Conservation (phyloP, 768 basidiomycete genomes). For the Thelephora aurantiotincta region DNA sequence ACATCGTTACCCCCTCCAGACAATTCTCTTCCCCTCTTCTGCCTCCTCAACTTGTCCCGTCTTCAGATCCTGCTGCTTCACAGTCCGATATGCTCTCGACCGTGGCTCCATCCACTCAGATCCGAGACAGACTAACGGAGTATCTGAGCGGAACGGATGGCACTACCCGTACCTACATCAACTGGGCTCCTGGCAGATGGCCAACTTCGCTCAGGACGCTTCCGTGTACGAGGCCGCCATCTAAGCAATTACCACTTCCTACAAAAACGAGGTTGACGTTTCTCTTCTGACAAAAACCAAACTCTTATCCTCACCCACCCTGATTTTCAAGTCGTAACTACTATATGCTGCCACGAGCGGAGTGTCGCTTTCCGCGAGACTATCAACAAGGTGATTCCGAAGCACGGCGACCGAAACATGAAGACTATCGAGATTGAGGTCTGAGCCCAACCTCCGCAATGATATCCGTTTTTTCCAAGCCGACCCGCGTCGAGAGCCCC, state of each 20-base stretch:
- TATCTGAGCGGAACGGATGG: constrained; percentile 8
- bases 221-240: constrained; percentile 53
- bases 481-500: constrained; percentile 20
- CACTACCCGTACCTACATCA: constrained; percentile 16
- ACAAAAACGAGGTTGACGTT: constrained; percentile 38
- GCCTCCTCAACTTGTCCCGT: neutral
- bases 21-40: constrained; percentile 5
- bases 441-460: constrained; percentile 57
- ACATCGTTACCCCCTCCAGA: constrained; percentile 10
- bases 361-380: constrained; percentile 24
- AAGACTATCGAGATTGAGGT: constrained; percentile 29
- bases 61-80: constrained; percentile 15
- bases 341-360: constrained; percentile 28
- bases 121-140: constrained; percentile 3
- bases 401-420: constrained; percentile 15
- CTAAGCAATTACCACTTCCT: constrained; percentile 31
- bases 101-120: constrained; percentile 11
- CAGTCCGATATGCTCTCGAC: constrained; percentile 14
- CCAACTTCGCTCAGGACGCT: constrained; percentile 21
- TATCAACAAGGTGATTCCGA: constrained; percentile 13
- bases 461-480: constrained; percentile 66
- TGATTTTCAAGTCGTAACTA: constrained; percentile 45
- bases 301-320: constrained; percentile 48
- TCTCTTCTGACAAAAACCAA: constrained; percentile 39
- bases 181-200: constrained; percentile 8